Percentiles rank a stretch among this genome's conserved stretches.
Conservation (phyloP, 176 grass and related monocot genomes). For the Rhipidocladum racemiflorum region DNA sequence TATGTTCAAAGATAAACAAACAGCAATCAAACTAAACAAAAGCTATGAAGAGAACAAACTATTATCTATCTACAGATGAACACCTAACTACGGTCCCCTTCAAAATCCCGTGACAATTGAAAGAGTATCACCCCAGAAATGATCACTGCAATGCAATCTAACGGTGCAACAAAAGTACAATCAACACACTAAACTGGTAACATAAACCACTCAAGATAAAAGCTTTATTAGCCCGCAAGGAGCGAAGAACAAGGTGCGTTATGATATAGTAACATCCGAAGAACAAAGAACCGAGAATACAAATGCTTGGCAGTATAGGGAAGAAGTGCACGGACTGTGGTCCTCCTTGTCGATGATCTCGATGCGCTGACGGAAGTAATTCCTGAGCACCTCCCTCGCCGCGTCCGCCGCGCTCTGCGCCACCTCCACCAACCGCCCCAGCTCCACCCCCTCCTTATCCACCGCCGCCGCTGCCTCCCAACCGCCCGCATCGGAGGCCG, state of each 20-base stretch:
- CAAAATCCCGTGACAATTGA: background rate
- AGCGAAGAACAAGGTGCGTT: too few species aligned
- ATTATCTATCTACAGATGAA: background rate
- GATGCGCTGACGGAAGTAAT: constrained; percentile 76
- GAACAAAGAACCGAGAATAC: background rate
- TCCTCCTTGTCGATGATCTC: constrained; percentile 89
- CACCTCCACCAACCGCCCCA: constrained; percentile 61
- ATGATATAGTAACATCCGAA: background rate
- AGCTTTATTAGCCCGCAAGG: too few species aligned
- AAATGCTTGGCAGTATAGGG: background rate
- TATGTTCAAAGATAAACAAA: background rate
- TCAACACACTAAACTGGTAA: background rate
- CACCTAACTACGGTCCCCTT: background rate
- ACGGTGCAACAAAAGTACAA: background rate
- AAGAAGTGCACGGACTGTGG: constrained; percentile 47
- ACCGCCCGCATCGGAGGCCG: background rate
- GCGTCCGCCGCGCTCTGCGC: constrained; percentile 61
- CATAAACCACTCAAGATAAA: background rate
- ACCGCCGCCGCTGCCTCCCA: background rate
- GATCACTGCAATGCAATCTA: background rate
- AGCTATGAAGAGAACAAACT: background rate
- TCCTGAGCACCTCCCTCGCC: constrained; percentile 63
- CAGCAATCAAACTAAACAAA: background rate
- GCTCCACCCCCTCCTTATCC: background rate
- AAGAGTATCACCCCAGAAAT: background rate